These are phyloP conservation scores for Prunus padus DNA, from an alignment of 306 rosid genomes.

Conservation along the genomic window DNA sequence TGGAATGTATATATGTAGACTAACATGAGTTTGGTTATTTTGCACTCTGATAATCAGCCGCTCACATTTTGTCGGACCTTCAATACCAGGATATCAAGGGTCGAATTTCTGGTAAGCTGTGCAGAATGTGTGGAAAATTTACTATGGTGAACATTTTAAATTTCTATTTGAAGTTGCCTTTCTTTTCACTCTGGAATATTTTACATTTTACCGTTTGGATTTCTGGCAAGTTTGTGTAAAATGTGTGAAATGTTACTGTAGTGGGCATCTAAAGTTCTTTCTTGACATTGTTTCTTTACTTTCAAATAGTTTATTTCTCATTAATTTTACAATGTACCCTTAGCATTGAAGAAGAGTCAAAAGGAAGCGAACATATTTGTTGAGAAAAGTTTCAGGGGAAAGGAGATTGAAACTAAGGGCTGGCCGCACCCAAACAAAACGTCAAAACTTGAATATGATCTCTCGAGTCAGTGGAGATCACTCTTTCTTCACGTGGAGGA, in stretches of 20 bases:
- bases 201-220: slow-evolving; percentile 18
- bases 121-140: slow-evolving; percentile 5
- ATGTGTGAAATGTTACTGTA: background rate
- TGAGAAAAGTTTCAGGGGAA: slow-evolving; percentile 55
- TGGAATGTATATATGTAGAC: background rate
- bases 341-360: slow-evolving; percentile 79
- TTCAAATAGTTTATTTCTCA: slow-evolving; percentile 1
- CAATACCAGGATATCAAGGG: slow-evolving; percentile 92
- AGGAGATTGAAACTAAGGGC: slow-evolving; percentile 32
- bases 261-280: background rate
- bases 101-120: slow-evolving; percentile 60
- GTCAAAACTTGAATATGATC: slow-evolving; percentile 52
- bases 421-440: slow-evolving; percentile 37
- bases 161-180: background rate
- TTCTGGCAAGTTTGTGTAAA: slow-evolving; percentile 38
- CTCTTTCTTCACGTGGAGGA: slow-evolving; percentile 77
- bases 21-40: slow-evolving; percentile 26
- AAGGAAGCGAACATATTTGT: slow-evolving; percentile 66
- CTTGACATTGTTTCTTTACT: background rate
- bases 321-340: slow-evolving; percentile 3
- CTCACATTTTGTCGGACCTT: slow-evolving; percentile 79
- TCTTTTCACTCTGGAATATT: slow-evolving; percentile 1
- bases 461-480: slow-evolving; percentile 77
- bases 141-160: background rate
- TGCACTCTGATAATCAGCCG: slow-evolving; percentile 50